These are phyloP conservation scores for Botrytis paeoniae DNA, from an alignment of 2,329 filamentous ascomycete species.

Conservation along the genomic window DNA sequence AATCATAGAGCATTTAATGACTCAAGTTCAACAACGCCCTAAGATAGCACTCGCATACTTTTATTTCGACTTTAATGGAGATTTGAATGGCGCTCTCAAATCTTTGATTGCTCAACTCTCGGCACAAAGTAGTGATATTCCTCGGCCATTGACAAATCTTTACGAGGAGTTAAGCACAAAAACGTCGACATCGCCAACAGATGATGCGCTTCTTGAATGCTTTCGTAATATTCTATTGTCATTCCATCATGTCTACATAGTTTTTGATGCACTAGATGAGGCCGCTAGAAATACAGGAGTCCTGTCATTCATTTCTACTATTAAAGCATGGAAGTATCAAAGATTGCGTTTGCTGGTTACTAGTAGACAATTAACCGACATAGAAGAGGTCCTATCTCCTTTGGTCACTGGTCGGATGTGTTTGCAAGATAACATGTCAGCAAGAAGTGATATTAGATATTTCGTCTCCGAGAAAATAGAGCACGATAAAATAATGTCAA, in stretches of 20 bases:
- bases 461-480: conserved; percentile 33
- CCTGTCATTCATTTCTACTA: conserved; percentile 32
- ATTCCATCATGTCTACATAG: conserved; percentile 39
- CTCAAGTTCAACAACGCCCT: conserved; percentile 24
- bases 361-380: conserved; percentile 39
- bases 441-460: conserved; percentile 34
- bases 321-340: conserved; percentile 25
- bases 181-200: conserved; percentile 14
- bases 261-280: conserved; percentile 43
- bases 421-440: conserved; percentile 21
- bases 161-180: conserved; percentile 13
- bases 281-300: conserved; percentile 32
- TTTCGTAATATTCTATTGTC: conserved; percentile 25
- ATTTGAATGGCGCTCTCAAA: conserved; percentile 37
- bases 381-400: conserved; percentile 32
- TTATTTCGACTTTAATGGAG: conserved; percentile 43
- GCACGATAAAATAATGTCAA: conserved; percentile 29
- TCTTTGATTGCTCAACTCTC: conserved; percentile 40
- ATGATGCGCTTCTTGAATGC: conserved; percentile 19
- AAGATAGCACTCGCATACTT: conserved; percentile 40
- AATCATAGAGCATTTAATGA: conserved; percentile 36
- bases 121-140: conserved; percentile 28
- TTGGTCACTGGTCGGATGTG: conserved; percentile 25
- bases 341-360: conserved; percentile 33
- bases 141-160: conserved; percentile 23